A percentile compares a stretch with the other conserved stretches of the same genome.
Conservation (phyloP, 305 asterid species). For the Fraxinus paxiana region DNA sequence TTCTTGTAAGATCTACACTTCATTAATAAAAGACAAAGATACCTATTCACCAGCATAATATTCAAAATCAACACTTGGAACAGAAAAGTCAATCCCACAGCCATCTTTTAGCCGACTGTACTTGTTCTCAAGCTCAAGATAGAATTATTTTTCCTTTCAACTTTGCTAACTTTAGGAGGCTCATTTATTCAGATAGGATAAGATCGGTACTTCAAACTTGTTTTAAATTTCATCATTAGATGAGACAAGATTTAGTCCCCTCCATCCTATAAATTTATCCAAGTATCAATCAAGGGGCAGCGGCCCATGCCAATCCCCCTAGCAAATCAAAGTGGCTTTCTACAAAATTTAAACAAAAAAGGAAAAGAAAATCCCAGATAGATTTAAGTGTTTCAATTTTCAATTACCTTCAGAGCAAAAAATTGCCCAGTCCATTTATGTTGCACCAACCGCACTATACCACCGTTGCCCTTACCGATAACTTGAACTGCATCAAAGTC, state of each 20-base stretch:
- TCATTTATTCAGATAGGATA: neutral
- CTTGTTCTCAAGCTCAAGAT: neutral
- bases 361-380: neutral
- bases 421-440: slow-evolving; percentile 97
- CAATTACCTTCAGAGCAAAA: slow-evolving; percentile 83
- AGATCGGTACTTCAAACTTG: neutral
- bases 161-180: neutral
- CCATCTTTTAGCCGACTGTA: neutral
- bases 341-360: neutral
- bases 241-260: neutral
- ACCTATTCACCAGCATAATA: neutral
- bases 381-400: neutral
- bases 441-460: slow-evolving; percentile 87
- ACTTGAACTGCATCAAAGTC: slow-evolving; percentile 93
- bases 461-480: slow-evolving; percentile 94
- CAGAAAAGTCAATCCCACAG: neutral
- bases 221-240: neutral
- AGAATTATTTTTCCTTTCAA: neutral
- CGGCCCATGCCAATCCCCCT: neutral
- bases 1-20: neutral
- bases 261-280: neutral
- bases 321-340: neutral
- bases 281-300: neutral
- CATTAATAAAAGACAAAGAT: neutral
- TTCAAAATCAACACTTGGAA: neutral